A percentile compares a stretch with the other conserved stretches of the same genome.
phyloP scores from a whole-genome alignment of 2,329 filamentous ascomycete genomes.

The Sordariomycetes sp. region DNA sequence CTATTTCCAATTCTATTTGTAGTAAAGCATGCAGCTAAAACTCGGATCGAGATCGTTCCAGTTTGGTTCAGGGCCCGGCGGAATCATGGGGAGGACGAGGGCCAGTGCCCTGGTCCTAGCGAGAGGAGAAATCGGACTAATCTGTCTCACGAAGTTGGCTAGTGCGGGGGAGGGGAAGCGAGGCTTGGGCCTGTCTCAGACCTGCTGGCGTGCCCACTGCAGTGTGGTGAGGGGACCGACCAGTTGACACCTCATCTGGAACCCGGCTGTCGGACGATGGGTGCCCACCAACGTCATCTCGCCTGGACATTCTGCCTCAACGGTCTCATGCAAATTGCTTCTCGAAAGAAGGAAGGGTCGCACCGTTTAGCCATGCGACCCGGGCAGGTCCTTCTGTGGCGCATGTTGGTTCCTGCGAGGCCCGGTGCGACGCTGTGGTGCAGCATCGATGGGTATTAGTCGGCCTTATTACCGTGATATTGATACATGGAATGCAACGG shows the following conservation, averaged over 20 bases:
- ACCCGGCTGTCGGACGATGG: neutral
- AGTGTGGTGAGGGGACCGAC: neutral
- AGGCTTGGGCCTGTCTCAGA: neutral
- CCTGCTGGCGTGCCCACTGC: neutral
- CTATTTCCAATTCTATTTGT: neutral
- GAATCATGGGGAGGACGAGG: neutral
- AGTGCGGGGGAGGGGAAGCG: neutral
- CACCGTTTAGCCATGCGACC: neutral
- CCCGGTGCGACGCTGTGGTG: neutral
- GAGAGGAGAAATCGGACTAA: neutral
- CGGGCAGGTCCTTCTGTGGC: neutral
- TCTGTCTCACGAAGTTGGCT: neutral
- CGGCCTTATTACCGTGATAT: neutral
- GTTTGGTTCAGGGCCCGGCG: neutral
- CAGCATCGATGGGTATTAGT: neutral
- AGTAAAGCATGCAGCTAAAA: neutral
- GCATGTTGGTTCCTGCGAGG: neutral
- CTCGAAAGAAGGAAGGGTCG: slow-evolving; percentile 2
- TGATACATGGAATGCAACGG: neutral
- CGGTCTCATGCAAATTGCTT: slow-evolving; percentile 2
- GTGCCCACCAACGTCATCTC: slow-evolving; percentile 4
- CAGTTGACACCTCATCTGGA: neutral
- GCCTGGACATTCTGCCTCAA: neutral
- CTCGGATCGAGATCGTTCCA: neutral
- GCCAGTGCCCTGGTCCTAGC: neutral